Percentiles rank a stretch among this genome's conserved stretches.
Evolutionary conservation across 208 protist genomes (phyloP).

Genomic region (Leishmania turanica): DNA sequence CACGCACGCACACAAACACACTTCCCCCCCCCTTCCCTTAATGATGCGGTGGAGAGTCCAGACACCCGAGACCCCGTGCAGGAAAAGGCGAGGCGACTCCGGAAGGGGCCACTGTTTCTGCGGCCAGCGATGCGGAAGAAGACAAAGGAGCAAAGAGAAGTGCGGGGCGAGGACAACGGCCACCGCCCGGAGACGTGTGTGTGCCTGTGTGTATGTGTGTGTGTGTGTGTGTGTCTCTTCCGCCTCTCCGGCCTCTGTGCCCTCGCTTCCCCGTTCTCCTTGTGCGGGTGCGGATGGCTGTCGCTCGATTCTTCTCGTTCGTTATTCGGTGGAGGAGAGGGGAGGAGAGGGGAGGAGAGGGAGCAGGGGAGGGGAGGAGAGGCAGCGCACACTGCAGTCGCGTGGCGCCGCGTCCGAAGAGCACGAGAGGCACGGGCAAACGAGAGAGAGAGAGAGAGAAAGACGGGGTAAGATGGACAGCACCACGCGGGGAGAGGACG

Average conservation of each 20-base stretch:
- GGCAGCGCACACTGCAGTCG: not conserved
- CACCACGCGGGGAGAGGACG: not conserved
- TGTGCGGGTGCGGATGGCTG: not conserved
- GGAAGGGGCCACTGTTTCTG: not conserved
- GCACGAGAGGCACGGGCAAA: not conserved
- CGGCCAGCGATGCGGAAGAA: not conserved
- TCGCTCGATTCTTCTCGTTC: not conserved
- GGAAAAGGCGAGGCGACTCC: not conserved
- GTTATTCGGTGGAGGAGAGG: not conserved
- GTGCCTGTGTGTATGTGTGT: not conserved
- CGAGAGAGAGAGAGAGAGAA: not conserved
- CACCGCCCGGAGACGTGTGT: not conserved
- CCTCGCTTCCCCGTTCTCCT: not conserved
- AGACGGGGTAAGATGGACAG: not conserved
- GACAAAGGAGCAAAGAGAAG: not conserved
- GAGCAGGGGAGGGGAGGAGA: not conserved
- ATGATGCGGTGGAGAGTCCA: not conserved
- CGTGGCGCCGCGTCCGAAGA: not conserved
- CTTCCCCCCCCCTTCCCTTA: not conserved
- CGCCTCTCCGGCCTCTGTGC: not conserved
- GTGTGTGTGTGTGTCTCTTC: not conserved
- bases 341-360: not conserved
- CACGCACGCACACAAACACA: not conserved
- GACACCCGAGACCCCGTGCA: not conserved
- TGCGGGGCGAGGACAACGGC: not conserved